phyloP scores from a whole-genome alignment of 179 eudicot genomes.

The Carnegiea gigantea region DNA sequence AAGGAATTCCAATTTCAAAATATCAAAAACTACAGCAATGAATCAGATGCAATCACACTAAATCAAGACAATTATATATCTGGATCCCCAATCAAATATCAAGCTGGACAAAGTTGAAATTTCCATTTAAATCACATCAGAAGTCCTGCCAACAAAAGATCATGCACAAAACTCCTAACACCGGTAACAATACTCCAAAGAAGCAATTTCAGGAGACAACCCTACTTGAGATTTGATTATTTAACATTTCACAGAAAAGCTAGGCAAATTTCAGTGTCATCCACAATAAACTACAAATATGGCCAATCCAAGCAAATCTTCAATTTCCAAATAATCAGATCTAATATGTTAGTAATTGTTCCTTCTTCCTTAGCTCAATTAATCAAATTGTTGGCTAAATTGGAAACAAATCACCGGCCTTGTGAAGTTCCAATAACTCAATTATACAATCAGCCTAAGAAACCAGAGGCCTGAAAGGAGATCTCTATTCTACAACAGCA shows the following conservation, averaged over 20 bases:
- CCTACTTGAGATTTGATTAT: background rate
- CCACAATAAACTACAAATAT: constrained; percentile 6
- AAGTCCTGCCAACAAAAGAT: constrained; percentile 19
- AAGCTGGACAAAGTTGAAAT: constrained; percentile 7
- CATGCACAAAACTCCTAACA: constrained; percentile 4
- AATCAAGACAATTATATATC: constrained; percentile 18
- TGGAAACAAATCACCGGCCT: constrained; percentile 9
- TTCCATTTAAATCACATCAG: constrained; percentile 8
- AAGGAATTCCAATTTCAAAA: constrained; percentile 15
- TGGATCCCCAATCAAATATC: constrained; percentile 8
- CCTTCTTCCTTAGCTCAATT: background rate
- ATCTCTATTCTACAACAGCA: background rate
- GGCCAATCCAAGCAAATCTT: constrained; percentile 15
- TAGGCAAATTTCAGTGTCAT: background rate
- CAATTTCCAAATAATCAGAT: constrained; percentile 16
- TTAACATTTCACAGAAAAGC: background rate
- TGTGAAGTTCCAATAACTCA: background rate
- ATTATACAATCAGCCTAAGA: constrained; percentile 1
- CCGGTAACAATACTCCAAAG: background rate
- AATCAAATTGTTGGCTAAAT: background rate
- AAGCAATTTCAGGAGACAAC: constrained; percentile 7
- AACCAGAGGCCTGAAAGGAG: background rate
- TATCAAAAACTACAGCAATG: background rate
- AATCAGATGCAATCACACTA: constrained; percentile 16
- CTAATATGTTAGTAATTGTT: constrained; percentile 16